Conservation (phyloP, 164 flowering plant species). For the Dillenia turbinata region DNA sequence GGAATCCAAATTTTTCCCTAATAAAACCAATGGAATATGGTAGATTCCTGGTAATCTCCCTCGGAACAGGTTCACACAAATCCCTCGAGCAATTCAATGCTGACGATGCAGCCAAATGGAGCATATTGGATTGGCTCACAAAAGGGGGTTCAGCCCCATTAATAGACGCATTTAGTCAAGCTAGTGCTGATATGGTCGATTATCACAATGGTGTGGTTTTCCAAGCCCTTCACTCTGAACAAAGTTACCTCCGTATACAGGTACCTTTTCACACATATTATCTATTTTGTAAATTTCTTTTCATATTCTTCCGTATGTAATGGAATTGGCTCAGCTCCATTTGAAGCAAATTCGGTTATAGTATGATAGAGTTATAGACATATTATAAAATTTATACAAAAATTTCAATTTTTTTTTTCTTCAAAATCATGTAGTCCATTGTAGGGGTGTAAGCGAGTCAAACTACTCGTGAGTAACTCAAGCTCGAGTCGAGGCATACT, state of each 20-base stretch:
- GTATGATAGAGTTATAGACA: too few relatives aligned
- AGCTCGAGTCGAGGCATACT: too few relatives aligned
- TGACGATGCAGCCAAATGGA: conserved; percentile 28
- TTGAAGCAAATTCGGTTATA: too few relatives aligned
- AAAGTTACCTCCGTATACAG: conserved; percentile 31
- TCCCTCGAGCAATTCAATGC: conserved; percentile 16
- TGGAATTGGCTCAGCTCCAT: too few relatives aligned
- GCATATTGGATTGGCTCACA: conserved; percentile 24
- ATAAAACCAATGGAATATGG: conserved; percentile 19
- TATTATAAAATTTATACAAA: too few relatives aligned
- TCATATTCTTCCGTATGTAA: too few relatives aligned
- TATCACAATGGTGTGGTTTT: conserved; percentile 20
- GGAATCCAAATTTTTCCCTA: conserved; percentile 17
- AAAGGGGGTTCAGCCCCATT: conserved; percentile 22
- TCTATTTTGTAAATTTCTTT: too few relatives aligned
- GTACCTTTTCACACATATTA: conserved; percentile 7
- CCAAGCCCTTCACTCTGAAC: conserved; percentile 20
- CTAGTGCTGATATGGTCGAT: conserved; percentile 34
- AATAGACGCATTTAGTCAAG: conserved; percentile 26
- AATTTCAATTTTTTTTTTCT: too few relatives aligned
- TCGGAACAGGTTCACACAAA: conserved; percentile 34
- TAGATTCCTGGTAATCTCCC: conserved; percentile 24
- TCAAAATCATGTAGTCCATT: too few relatives aligned
- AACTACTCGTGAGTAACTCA: too few relatives aligned
- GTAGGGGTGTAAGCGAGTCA: too few relatives aligned